phyloP scores from a whole-genome alignment of 352 stramenopile species.

The Phytophthora multivora region DNA sequence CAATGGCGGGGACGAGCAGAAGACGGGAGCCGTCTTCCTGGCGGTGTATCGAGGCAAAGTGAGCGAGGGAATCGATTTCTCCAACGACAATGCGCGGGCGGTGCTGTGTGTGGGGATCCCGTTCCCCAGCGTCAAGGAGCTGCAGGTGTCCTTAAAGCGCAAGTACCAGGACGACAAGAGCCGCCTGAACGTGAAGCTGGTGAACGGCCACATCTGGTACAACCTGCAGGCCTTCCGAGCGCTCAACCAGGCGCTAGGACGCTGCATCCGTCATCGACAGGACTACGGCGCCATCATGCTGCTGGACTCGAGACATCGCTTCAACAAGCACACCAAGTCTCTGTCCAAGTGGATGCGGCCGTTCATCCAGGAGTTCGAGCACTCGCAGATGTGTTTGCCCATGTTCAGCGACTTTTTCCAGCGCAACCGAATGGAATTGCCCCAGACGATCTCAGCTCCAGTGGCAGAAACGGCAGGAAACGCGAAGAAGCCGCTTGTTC shows the following conservation, averaged over 20 bases:
- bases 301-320: conserved; percentile 89
- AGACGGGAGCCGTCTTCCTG: conserved; percentile 94
- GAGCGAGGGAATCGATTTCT: conserved; percentile 99
- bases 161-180: conserved; percentile 85
- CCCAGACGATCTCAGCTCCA: conserved; percentile 13
- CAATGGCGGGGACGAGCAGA: conserved; percentile 1
- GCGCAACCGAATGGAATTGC: conserved; percentile 56
- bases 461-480: conserved; percentile 5
- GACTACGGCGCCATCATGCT: conserved; percentile 99
- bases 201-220: conserved; percentile 95
- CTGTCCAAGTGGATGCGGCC: conserved; percentile 86
- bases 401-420: conserved; percentile 73
- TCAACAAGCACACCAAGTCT: conserved; percentile 60
- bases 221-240: conserved; percentile 96
- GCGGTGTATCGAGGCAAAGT: conserved; percentile 99
- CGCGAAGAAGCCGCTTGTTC: conserved; percentile 20
- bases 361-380: conserved; percentile 73
- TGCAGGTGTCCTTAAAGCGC: conserved; percentile 82
- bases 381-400: conserved; percentile 62
- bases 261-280: conserved; percentile 97
- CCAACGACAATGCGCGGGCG: conserved; percentile 94
- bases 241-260: conserved; percentile 98
- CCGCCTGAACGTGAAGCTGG: conserved; percentile 56
- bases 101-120: conserved; percentile 99
- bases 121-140: conserved; percentile 96